These are phyloP conservation scores for Rhamnella rubrinervis DNA, from an alignment of 331 rosid species.

Conservation along the genomic window DNA sequence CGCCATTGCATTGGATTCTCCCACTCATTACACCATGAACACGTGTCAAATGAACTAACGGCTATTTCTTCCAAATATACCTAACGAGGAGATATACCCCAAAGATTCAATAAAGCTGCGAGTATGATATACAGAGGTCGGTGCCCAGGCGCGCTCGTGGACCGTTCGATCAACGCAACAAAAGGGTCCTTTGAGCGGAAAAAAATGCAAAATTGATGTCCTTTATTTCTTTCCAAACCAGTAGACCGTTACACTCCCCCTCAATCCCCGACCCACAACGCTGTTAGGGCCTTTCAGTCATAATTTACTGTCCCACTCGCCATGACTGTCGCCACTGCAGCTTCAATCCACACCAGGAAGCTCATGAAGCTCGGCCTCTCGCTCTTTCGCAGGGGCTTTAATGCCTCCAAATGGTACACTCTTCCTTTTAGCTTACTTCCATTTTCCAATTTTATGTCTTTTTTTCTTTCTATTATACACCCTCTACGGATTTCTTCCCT, in stretches of 20 bases:
- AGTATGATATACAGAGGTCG: neutral
- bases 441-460: neutral
- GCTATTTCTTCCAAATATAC: conserved; percentile 28
- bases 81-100: neutral
- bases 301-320: conserved; percentile 5
- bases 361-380: conserved; percentile 43
- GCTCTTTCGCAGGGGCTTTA: conserved; percentile 49
- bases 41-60: conserved; percentile 26
- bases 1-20: conserved; percentile 29
- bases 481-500: neutral
- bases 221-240: conserved; percentile 22
- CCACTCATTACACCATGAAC: neutral
- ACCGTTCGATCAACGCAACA: neutral
- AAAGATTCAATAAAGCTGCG: neutral
- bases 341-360: conserved; percentile 42
- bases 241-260: conserved; percentile 23
- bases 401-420: conserved; percentile 56
- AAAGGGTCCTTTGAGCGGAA: too few species aligned
- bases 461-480: neutral
- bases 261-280: neutral
- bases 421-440: neutral
- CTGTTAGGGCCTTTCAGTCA: neutral
- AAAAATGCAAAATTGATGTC: neutral
- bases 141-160: neutral
- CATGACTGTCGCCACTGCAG: conserved; percentile 44